Conservation (phyloP, 2,329 filamentous ascomycete species). For the Botryotinia convoluta region DNA sequence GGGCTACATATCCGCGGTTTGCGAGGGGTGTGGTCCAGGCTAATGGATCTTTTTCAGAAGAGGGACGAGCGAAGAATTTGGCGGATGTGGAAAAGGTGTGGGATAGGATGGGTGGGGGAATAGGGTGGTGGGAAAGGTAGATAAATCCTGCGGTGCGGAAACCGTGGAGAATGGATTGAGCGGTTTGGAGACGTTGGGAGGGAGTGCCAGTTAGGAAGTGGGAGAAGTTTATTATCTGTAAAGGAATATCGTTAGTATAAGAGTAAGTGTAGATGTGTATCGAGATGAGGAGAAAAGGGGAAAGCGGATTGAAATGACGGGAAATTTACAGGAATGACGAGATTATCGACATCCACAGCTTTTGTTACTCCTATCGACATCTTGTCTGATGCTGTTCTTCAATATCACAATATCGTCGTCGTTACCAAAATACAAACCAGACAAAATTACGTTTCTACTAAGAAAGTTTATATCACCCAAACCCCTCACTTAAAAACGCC, state of each 20-base stretch:
- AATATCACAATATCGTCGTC: background rate
- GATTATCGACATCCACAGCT: constrained; percentile 49
- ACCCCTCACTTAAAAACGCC: background rate
- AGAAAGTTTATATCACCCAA: background rate
- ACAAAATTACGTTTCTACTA: background rate
- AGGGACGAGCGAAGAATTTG: constrained; percentile 63
- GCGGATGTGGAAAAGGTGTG: constrained; percentile 66
- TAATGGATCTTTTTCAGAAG: constrained; percentile 60
- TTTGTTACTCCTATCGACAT: constrained; percentile 22
- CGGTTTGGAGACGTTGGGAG: constrained; percentile 60
- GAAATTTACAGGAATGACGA: constrained; percentile 52
- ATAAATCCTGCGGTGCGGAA: constrained; percentile 88
- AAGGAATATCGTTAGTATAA: background rate
- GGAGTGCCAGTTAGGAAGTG: constrained; percentile 64
- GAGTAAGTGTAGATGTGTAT: constrained; percentile 7
- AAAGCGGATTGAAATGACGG: background rate
- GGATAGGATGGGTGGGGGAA: constrained; percentile 57
- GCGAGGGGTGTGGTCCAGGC: constrained; percentile 70
- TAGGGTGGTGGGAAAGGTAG: constrained; percentile 78
- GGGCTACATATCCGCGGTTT: constrained; percentile 70
- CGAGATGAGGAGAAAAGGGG: constrained; percentile 13
- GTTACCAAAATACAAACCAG: background rate
- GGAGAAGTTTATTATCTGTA: constrained; percentile 74
- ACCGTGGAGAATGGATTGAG: constrained; percentile 69
- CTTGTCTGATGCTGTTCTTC: background rate